Percentiles rank a stretch among this genome's conserved stretches.
Conservation (phyloP, 257 asterid species). For the Primulina eburnea region DNA sequence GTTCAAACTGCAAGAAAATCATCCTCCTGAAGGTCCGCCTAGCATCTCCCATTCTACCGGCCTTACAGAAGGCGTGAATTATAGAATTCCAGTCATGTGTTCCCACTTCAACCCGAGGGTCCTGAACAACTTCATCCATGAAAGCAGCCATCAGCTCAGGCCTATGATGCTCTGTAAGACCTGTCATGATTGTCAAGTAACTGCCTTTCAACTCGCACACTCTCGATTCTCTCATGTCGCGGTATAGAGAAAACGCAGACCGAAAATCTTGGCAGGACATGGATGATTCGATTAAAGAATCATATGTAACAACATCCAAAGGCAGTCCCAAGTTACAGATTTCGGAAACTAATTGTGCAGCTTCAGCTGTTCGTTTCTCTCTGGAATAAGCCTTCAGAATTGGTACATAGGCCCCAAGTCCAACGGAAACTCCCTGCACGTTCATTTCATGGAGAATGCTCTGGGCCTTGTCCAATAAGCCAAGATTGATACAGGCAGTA, state of each 20-base stretch:
- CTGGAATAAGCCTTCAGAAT: conserved; percentile 72
- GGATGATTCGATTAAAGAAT: conserved; percentile 75
- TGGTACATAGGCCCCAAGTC: conserved; percentile 77
- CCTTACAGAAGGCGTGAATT: conserved; percentile 85
- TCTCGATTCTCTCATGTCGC: conserved; percentile 93
- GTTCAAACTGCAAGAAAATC: conserved; percentile 78
- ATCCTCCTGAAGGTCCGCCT: conserved; percentile 87
- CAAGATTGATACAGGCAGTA: conserved; percentile 59
- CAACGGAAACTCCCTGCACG: conserved; percentile 58
- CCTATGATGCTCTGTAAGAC: conserved; percentile 86
- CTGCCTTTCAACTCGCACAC: conserved; percentile 58
- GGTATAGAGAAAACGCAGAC: conserved; percentile 83
- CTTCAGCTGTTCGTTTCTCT: conserved; percentile 82
- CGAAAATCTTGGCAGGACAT: conserved; percentile 94
- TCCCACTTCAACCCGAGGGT: conserved; percentile 72
- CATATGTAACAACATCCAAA: conserved; percentile 59
- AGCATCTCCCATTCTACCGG: conserved; percentile 83
- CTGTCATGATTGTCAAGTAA: conserved; percentile 92
- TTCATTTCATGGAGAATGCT: conserved; percentile 78
- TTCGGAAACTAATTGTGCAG: conserved; percentile 79
- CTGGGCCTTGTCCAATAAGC: conserved; percentile 72
- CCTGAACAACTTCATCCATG: conserved; percentile 82
- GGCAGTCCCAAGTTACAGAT: conserved; percentile 55
- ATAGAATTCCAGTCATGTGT: conserved; percentile 98
- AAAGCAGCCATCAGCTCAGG: conserved; percentile 94